Evolutionary conservation across 164 flowering plant genomes (phyloP).

Genomic region (Magnolia sinica): DNA sequence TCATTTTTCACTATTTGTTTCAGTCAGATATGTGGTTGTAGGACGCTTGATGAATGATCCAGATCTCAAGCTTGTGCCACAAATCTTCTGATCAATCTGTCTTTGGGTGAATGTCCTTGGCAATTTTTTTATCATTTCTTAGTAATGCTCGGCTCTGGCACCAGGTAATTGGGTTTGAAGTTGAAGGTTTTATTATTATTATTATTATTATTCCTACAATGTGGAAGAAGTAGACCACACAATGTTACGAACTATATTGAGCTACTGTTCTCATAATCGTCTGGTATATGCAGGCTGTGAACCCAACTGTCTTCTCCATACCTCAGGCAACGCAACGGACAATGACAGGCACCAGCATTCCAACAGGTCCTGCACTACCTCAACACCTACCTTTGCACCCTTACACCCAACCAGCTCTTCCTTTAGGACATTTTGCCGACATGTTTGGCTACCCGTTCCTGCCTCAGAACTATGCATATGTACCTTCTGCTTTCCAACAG

Average conservation of each 20-base stretch:
- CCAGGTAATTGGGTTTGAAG: background rate
- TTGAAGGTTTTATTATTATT: background rate
- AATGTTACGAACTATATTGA: background rate
- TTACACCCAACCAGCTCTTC: conserved; percentile 82
- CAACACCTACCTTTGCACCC: conserved; percentile 79
- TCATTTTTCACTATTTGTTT: too few species aligned
- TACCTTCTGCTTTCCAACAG: conserved; percentile 89
- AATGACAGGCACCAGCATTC: conserved; percentile 46
- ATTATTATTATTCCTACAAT: background rate
- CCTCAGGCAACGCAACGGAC: conserved; percentile 57
- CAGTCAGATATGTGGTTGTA: too few species aligned
- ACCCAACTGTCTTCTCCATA: conserved; percentile 45
- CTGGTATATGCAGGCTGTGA: conserved; percentile 45
- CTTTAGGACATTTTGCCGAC: conserved; percentile 74
- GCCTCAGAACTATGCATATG: conserved; percentile 77
- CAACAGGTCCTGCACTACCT: conserved; percentile 70
- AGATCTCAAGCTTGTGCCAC: too few species aligned
- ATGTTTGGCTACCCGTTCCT: conserved; percentile 78
- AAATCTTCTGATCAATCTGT: too few species aligned
- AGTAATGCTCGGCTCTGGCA: background rate
- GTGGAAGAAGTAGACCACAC: background rate
- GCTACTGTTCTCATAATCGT: background rate
- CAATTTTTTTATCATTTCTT: too few species aligned
- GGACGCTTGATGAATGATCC: too few species aligned
- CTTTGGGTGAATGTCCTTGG: too few species aligned